phyloP scores from a whole-genome alignment of 2,329 filamentous ascomycete species.

The Cladosporium velox region DNA sequence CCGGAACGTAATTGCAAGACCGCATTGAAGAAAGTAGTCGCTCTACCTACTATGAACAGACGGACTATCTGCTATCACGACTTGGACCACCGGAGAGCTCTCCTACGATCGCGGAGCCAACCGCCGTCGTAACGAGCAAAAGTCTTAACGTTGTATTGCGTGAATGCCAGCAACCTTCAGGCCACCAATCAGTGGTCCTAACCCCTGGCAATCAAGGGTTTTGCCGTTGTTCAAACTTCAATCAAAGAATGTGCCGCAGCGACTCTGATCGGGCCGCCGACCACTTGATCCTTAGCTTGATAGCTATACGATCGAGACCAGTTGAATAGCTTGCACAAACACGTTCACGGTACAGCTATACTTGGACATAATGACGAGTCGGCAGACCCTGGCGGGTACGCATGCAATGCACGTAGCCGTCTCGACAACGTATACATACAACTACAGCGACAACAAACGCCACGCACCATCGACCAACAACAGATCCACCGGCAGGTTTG shows the following conservation, averaged over 20 bases:
- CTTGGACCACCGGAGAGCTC: neutral
- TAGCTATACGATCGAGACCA: neutral
- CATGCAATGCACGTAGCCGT: slow-evolving; percentile 16
- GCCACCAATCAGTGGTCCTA: neutral
- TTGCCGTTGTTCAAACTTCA: neutral
- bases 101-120: neutral
- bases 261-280: slow-evolving; percentile 3
- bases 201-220: neutral
- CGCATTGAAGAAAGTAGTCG: neutral
- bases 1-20: neutral
- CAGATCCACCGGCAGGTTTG: slow-evolving; percentile 5
- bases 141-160: neutral
- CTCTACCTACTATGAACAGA: neutral
- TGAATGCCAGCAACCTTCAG: neutral
- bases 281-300: neutral
- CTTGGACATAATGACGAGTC: neutral
- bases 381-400: neutral
- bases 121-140: neutral
- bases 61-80: neutral
- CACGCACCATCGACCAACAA: neutral
- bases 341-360: slow-evolving; percentile 1
- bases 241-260: slow-evolving; percentile 3
- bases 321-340: neutral
- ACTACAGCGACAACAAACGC: neutral
- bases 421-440: neutral